Percentiles rank a stretch among this genome's conserved stretches.
phyloP scores from a whole-genome alignment of 129 eudicot genomes.

The Silybum marianum region DNA sequence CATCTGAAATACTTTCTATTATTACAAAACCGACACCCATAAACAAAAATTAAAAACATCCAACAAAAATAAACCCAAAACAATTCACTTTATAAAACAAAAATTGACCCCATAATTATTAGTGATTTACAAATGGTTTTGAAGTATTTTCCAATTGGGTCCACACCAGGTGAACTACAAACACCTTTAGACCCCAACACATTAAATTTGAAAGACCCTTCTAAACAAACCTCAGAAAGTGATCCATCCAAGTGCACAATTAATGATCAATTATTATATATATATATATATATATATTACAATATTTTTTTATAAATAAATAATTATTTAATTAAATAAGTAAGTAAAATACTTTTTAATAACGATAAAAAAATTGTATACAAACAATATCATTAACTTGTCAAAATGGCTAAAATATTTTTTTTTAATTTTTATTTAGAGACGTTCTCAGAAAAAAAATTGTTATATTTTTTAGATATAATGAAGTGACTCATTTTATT shows the following conservation, averaged over 20 bases:
- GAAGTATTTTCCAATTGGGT: slow-evolving; percentile 11
- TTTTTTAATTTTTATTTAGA: not conserved
- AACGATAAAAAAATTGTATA: not conserved
- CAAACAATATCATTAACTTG: not conserved
- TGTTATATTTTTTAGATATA: not conserved
- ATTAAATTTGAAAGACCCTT: not conserved
- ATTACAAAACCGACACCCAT: not conserved
- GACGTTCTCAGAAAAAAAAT: not conserved
- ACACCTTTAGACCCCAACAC: slow-evolving; percentile 5
- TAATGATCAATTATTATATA: slow-evolving; percentile 4
- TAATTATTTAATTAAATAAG: not conserved
- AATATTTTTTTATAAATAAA: not conserved
- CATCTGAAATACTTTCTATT: not conserved
- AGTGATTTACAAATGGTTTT: not conserved
- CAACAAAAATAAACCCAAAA: not conserved
- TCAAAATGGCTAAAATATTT: not conserved
- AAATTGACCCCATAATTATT: not conserved
- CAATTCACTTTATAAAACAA: not conserved
- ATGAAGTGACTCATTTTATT: not conserved
- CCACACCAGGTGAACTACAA: slow-evolving; percentile 17
- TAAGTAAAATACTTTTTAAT: not conserved
- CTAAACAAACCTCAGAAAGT: slow-evolving; percentile 13
- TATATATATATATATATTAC: not conserved
- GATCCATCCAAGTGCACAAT: slow-evolving; percentile 14
- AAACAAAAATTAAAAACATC: not conserved